Evolutionary conservation across 148 eudicot genomes (phyloP).

Genomic region (Nepenthes gracilis): DNA sequence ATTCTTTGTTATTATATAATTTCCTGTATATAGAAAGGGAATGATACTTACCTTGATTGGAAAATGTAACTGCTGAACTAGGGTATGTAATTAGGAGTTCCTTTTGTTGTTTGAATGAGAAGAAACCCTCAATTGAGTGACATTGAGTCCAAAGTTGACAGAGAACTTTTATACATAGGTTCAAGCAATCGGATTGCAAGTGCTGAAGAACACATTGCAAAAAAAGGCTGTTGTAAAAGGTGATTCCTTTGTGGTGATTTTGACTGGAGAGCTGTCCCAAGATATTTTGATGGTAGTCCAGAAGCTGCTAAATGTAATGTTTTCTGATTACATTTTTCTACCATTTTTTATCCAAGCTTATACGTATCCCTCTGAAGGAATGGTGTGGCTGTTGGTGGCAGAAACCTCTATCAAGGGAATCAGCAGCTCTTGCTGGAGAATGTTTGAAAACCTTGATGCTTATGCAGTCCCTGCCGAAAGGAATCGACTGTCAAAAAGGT

Average conservation of each 20-base stretch:
- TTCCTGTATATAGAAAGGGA: too few species aligned
- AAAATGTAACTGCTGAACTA: too few species aligned
- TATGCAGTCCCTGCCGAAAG: slow-evolving; percentile 68
- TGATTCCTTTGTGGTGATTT: slow-evolving; percentile 48
- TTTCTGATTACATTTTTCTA: slow-evolving; percentile 4
- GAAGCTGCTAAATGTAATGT: slow-evolving; percentile 45
- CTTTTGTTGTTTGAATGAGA: too few species aligned
- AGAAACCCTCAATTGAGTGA: too few species aligned
- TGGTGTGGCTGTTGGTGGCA: slow-evolving; percentile 22
- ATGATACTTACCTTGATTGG: too few species aligned
- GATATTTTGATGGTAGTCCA: slow-evolving; percentile 34
- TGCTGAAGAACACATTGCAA: slow-evolving; percentile 55
- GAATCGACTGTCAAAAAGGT: slow-evolving; percentile 52
- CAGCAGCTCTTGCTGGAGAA: slow-evolving; percentile 67
- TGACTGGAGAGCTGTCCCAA: slow-evolving; percentile 55
- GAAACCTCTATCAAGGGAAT: slow-evolving; percentile 62
- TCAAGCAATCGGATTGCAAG: slow-evolving; percentile 75
- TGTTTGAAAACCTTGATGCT: slow-evolving; percentile 80
- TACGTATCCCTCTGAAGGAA: slow-evolving; percentile 8
- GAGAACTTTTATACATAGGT: slow-evolving; percentile 27
- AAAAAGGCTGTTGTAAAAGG: slow-evolving; percentile 28
- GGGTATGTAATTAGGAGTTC: too few species aligned
- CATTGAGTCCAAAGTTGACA: too few species aligned
- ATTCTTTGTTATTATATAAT: too few species aligned
- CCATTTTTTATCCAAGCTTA: slow-evolving; percentile 5